Base-by-base conservation (phyloP, 257 asterid genomes). In the Petunia secreta region DNA sequence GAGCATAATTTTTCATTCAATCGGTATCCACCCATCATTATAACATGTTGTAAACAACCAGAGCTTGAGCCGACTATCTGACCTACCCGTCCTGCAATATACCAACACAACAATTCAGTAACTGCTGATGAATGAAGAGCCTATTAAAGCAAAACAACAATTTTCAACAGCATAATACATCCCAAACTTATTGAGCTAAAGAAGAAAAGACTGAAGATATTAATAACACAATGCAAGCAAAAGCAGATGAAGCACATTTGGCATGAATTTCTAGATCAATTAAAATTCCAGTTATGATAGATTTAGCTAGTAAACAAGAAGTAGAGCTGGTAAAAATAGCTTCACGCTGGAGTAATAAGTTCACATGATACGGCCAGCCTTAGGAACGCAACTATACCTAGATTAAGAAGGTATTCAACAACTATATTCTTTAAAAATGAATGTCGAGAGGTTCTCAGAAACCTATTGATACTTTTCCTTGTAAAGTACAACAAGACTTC, bases 81-180 rank as follows among this genome's bases (percentile, higher is more conserved):
- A 89, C 98, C 87, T 91, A 94, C 98, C 98, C 98, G 74, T 94
- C 98, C 98, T 92, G 98, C 95, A 90, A 85, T 71, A 64, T 77
- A 81, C 38, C 80, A 81, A 75, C 15, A 55, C 62, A 43, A 71
- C n/a, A 55, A 44, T 63, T 58, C 66, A 64, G 81, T 71, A 80
- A 10, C 25, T 71, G 77, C 25, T 48, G 60, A 71, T 48, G 77
- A 48, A 46, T 46, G 77, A 71, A 71, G 44, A 25, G 44, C 25
- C 59, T 48, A 10, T 13, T 25, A 59, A 52, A 52, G 57, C 11
- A 8, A 59, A 59, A 25, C 43, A 71, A 48, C 60, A 16, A 71
- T 0, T 25, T 44, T 10, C 41, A 34, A 69, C 25, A 71, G 77
- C 60, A 71, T 6, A 46, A 16, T 16, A 25, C n/a, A 46, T 69